Evolutionary conservation across 495 filamentous ascomycete genomes (phyloP).

Genomic region (Baudoinia panamericana): DNA sequence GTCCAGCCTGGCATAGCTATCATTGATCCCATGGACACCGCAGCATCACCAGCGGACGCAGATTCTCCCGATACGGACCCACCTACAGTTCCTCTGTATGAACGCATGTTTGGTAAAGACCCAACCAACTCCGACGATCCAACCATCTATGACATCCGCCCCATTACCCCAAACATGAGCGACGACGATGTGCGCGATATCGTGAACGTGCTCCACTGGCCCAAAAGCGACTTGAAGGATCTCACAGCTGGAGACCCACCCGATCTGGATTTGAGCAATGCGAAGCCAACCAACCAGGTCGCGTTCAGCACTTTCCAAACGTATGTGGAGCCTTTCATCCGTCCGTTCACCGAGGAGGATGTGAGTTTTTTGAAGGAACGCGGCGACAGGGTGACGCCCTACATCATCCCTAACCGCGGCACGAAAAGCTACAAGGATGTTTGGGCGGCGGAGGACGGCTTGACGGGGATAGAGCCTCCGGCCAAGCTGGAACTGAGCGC

Average conservation of each 20-base stretch:
- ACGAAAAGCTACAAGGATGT: conserved; percentile 73
- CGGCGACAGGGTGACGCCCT: conserved; percentile 70
- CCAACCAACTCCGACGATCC: conserved; percentile 86
- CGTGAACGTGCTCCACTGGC: conserved; percentile 75
- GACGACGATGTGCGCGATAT: conserved; percentile 74
- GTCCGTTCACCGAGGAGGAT: conserved; percentile 85
- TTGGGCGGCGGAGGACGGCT: conserved; percentile 86
- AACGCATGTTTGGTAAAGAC: conserved; percentile 77
- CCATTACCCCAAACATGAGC: conserved; percentile 55
- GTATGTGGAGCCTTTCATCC: conserved; percentile 82
- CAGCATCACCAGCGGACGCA: conserved; percentile 12
- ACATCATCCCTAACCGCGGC: conserved; percentile 74
- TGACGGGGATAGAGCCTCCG: conserved; percentile 30
- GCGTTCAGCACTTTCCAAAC: conserved; percentile 76
- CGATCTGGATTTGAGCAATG: conserved; percentile 86
- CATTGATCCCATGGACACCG: conserved; percentile 17
- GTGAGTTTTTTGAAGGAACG: conserved; percentile 79
- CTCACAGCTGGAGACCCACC: conserved; percentile 79
- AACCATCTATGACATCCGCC: conserved; percentile 84
- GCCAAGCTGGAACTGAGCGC: conserved; percentile 48
- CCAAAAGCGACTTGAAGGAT: conserved; percentile 61
- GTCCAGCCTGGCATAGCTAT: conserved; percentile 8
- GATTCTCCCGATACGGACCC: conserved; percentile 47
- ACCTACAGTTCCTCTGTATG: conserved; percentile 56
- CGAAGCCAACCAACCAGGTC: conserved; percentile 88